These are phyloP conservation scores for Metschnikowia cubensis DNA, from an alignment of 805 yeast species.

Conservation along the genomic window DNA sequence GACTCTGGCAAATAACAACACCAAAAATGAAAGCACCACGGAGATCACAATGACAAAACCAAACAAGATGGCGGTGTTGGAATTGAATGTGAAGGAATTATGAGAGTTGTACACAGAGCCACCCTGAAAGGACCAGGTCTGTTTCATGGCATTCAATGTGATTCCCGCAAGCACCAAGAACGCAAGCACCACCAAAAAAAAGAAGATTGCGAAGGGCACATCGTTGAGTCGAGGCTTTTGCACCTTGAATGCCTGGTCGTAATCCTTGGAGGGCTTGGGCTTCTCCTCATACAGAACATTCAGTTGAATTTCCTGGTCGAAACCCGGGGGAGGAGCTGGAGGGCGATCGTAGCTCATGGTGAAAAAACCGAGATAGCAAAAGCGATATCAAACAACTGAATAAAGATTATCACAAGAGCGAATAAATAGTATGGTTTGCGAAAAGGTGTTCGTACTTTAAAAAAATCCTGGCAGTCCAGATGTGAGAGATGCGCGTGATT, in stretches of 20 bases:
- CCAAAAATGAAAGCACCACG: constrained; percentile 51
- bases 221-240: constrained; percentile 65
- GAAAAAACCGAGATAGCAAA: background rate
- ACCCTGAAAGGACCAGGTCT: constrained; percentile 54
- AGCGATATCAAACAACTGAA: background rate
- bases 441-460: too few species aligned
- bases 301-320: constrained; percentile 29
- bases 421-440: too few species aligned
- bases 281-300: constrained; percentile 23
- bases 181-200: constrained; percentile 48
- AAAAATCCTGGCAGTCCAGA: too few species aligned
- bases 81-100: constrained; percentile 61
- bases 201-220: constrained; percentile 60
- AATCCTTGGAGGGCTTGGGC: constrained; percentile 36
- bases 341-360: constrained; percentile 9
- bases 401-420: too few species aligned
- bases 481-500: background rate
- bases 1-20: constrained; percentile 58
- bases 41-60: constrained; percentile 61
- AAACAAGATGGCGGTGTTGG: constrained; percentile 70
- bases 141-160: constrained; percentile 59
- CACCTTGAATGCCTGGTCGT: constrained; percentile 67
- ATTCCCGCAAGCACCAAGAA: constrained; percentile 69
- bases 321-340: constrained; percentile 8
- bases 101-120: constrained; percentile 54